Conservation (phyloP, 768 basidiomycete species). For the Amanita exitialis region DNA sequence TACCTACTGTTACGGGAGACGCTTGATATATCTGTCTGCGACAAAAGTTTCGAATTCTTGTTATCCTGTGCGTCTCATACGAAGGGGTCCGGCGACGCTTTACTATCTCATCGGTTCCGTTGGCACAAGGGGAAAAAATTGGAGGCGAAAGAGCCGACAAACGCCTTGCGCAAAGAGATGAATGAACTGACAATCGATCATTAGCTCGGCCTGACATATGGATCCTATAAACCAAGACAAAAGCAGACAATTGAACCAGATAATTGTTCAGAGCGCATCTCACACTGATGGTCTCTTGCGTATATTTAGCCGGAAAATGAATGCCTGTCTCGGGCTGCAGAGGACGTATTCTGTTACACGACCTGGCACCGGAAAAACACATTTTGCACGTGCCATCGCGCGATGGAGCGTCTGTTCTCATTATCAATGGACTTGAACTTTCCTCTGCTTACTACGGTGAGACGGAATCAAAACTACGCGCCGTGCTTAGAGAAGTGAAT, state of each 20-base stretch:
- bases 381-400: constrained; percentile 90
- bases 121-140: constrained; percentile 6
- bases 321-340: constrained; percentile 57
- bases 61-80: constrained; percentile 46
- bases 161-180: neutral
- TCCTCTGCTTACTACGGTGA: constrained; percentile 96
- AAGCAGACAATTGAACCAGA: constrained; percentile 11
- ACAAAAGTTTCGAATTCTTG: constrained; percentile 9
- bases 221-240: constrained; percentile 16
- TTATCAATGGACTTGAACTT: constrained; percentile 92
- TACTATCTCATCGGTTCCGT: constrained; percentile 35
- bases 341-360: constrained; percentile 89
- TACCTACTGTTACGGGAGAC: constrained; percentile 52
- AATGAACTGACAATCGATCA: neutral
- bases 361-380: constrained; percentile 97
- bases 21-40: constrained; percentile 38
- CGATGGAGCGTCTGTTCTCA: constrained; percentile 78
- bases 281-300: constrained; percentile 3
- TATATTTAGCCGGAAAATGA: constrained; percentile 33
- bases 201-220: constrained; percentile 32
- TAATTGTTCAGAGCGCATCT: neutral
- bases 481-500: constrained; percentile 84
- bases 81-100: constrained; percentile 55
- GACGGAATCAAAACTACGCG: constrained; percentile 84
- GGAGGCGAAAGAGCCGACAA: neutral